Evolutionary conservation across 345 rosid species (phyloP).

Genomic region (Salix viminalis): DNA sequence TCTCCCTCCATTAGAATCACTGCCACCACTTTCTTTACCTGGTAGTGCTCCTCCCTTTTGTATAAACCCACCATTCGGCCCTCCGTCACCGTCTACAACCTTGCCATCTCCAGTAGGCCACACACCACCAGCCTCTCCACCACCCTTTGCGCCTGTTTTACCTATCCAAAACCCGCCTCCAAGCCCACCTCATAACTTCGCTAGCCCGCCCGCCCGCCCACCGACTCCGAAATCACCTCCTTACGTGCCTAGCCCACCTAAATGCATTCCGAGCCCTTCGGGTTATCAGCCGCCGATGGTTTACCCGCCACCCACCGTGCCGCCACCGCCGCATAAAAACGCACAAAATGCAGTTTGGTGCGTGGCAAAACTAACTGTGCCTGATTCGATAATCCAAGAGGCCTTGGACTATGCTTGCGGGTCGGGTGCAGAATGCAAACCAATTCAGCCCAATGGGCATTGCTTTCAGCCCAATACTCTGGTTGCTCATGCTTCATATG

Average conservation of each 20-base stretch:
- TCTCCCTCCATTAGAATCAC: slow-evolving; percentile 25
- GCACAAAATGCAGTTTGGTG: slow-evolving; percentile 33
- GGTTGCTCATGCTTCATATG: slow-evolving; percentile 41
- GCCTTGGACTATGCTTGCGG: slow-evolving; percentile 55
- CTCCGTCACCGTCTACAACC: neutral
- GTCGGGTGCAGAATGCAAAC: slow-evolving; percentile 41
- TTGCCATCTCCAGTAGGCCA: no score
- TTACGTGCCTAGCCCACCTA: slow-evolving; percentile 13
- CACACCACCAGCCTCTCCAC: slow-evolving; percentile 9
- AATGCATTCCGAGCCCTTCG: slow-evolving; percentile 15
- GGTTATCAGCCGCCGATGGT: neutral
- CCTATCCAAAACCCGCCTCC: slow-evolving; percentile 4
- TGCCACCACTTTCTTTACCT: slow-evolving; percentile 23
- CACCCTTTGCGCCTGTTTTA: neutral
- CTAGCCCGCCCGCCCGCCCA: neutral
- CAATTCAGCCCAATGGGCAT: slow-evolving; percentile 28
- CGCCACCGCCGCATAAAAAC: slow-evolving; percentile 21
- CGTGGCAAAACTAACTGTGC: slow-evolving; percentile 43
- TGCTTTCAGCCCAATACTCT: slow-evolving; percentile 44
- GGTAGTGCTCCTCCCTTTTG: slow-evolving; percentile 4
- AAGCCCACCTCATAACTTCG: neutral
- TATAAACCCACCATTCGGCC: slow-evolving; percentile 13
- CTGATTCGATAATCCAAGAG: slow-evolving; percentile 29
- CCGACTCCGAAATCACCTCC: neutral
- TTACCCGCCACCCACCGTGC: slow-evolving; percentile 3